Percentiles rank a stretch among this genome's conserved stretches.
phyloP scores from a whole-genome alignment of 2,329 filamentous ascomycete genomes.

The Trichophyton mentagrophytes region DNA sequence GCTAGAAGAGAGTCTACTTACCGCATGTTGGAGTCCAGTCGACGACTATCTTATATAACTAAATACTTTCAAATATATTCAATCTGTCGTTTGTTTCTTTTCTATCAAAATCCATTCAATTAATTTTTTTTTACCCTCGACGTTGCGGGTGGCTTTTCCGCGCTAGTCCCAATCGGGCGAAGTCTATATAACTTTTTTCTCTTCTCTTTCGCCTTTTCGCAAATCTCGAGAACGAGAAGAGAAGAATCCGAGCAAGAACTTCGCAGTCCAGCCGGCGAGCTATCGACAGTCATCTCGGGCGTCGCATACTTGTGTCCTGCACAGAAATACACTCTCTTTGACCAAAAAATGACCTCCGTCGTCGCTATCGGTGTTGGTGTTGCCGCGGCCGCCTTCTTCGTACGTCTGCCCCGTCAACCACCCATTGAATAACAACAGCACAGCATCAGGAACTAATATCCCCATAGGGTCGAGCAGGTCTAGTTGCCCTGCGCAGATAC shows the following conservation, averaged over 20 bases:
- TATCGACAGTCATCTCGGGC: background rate
- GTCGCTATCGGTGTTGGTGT: slow-evolving; percentile 35
- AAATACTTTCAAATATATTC: background rate
- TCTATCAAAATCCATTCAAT: background rate
- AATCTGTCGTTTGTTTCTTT: background rate
- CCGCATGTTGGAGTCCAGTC: slow-evolving; percentile 5
- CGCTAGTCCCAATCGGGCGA: background rate
- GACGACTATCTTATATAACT: background rate
- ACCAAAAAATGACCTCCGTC: slow-evolving; percentile 19
- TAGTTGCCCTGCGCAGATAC: slow-evolving; percentile 76
- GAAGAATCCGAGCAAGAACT: background rate
- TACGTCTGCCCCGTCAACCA: slow-evolving; percentile 34
- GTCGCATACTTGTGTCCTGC: background rate
- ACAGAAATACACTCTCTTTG: background rate
- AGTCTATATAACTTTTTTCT: background rate
- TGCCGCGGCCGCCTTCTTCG: slow-evolving; percentile 60
- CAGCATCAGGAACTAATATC: slow-evolving; percentile 1
- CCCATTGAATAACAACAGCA: slow-evolving; percentile 4
- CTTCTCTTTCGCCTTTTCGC: background rate
- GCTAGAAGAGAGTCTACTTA: background rate
- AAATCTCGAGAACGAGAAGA: background rate
- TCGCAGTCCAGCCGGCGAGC: background rate
- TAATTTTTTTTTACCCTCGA: background rate
- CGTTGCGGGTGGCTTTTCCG: background rate
- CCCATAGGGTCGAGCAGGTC: slow-evolving; percentile 70